These are phyloP conservation scores for Cercospora nicotianae DNA, from an alignment of 2,329 filamentous ascomycete genomes.

Conservation along the genomic window DNA sequence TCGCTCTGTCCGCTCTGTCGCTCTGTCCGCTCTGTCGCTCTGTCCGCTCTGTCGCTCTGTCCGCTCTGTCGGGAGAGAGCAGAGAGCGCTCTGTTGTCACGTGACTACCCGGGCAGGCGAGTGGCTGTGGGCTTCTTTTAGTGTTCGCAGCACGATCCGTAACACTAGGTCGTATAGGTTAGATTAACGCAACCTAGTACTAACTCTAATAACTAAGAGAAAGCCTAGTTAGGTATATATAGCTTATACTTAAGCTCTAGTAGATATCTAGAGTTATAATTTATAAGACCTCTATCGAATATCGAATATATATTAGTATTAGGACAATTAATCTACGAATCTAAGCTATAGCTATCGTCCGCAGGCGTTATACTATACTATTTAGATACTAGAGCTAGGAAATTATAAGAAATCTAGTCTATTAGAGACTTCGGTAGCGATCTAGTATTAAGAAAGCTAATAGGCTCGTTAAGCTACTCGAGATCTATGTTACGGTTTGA, in stretches of 20 bases:
- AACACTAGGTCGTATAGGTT: too few relatives aligned
- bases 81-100: too few relatives aligned
- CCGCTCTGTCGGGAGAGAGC: too few relatives aligned
- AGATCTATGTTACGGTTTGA: too few relatives aligned
- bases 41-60: too few relatives aligned
- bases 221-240: neutral
- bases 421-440: neutral
- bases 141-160: too few relatives aligned
- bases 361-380: neutral
- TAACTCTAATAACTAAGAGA: neutral
- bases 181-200: neutral
- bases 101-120: too few relatives aligned
- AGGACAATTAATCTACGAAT: neutral
- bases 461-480: neutral
- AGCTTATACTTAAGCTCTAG: neutral
- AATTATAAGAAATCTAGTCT: neutral
- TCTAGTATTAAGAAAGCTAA: neutral
- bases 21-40: too few relatives aligned
- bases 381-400: neutral
- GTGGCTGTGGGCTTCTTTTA: too few relatives aligned
- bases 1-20: too few relatives aligned
- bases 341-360: neutral
- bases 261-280: neutral
- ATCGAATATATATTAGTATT: neutral
- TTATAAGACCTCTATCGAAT: neutral